These are phyloP conservation scores for Brettanomyces naardenensis DNA, from an alignment of 805 yeast species.

Conservation along the genomic window DNA sequence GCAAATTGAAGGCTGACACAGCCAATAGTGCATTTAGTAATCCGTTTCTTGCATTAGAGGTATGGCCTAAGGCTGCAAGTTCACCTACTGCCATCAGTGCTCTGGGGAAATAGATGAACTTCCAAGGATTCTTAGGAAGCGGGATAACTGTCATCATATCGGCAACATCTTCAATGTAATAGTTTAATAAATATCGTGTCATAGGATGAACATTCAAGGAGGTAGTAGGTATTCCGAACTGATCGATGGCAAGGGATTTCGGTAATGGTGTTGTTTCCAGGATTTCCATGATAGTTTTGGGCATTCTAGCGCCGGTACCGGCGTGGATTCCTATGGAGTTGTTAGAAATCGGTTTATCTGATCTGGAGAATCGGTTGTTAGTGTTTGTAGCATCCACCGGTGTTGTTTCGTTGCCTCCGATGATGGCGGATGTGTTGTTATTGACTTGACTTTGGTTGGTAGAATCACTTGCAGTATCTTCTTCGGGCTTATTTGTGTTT, in stretches of 20 bases:
- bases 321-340: conserved; percentile 24
- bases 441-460: conserved; percentile 1
- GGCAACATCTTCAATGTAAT: conserved; percentile 70
- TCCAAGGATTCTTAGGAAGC: conserved; percentile 78
- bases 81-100: conserved; percentile 82
- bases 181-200: conserved; percentile 61
- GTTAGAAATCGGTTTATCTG: conserved; percentile 20
- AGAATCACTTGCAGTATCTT: conserved; percentile 7
- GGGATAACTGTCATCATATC: conserved; percentile 64
- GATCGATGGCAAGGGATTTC: conserved; percentile 32
- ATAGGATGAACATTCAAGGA: conserved; percentile 62
- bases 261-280: conserved; percentile 34
- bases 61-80: conserved; percentile 60
- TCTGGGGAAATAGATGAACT: conserved; percentile 74
- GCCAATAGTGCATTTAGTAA: conserved; percentile 72
- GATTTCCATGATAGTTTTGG: conserved; percentile 45
- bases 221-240: conserved; percentile 45
- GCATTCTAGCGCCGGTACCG: conserved; percentile 36
- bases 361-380: conserved; percentile 9
- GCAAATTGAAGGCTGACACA: conserved; percentile 73
- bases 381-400: conserved; percentile 9
- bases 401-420: conserved; percentile 3
- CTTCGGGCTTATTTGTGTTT: conserved; percentile 8
- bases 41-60: conserved; percentile 72
- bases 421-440: not conserved